Evolutionary conservation across 2,329 filamentous ascomycete genomes (phyloP).

Genomic region (Verticillium klebahnii): DNA sequence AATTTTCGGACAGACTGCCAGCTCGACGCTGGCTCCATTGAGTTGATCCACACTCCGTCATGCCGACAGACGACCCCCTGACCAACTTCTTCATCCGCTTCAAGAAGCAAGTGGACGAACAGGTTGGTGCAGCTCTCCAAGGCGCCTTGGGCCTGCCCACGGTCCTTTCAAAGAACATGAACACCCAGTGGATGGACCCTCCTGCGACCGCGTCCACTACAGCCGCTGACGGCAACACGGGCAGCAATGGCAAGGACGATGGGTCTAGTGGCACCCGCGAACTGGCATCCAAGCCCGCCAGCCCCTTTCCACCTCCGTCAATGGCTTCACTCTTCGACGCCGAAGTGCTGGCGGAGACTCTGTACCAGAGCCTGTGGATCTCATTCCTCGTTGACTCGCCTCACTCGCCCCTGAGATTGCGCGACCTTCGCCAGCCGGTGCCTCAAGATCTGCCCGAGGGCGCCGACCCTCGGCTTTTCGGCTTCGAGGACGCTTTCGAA

Average conservation of each 20-base stretch:
- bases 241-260: not conserved
- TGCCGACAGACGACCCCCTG: slow-evolving; percentile 9
- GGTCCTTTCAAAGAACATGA: slow-evolving; percentile 19
- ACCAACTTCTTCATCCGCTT: slow-evolving; percentile 34
- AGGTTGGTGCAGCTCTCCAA: slow-evolving; percentile 23
- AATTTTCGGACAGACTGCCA: too few relatives aligned
- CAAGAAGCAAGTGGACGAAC: slow-evolving; percentile 34
- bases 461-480: slow-evolving; percentile 34
- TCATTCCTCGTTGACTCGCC: slow-evolving; percentile 32
- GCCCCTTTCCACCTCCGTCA: slow-evolving; percentile 7
- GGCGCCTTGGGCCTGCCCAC: slow-evolving; percentile 19
- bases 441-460: slow-evolving; percentile 37
- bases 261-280: not conserved
- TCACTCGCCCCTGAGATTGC: slow-evolving; percentile 41
- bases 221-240: not conserved
- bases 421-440: slow-evolving; percentile 39
- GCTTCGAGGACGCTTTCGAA: slow-evolving; percentile 54
- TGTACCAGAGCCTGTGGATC: slow-evolving; percentile 19
- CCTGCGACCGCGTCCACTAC: not conserved
- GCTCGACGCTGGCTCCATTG: not conserved
- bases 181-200: slow-evolving; percentile 4
- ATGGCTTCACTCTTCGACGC: slow-evolving; percentile 8
- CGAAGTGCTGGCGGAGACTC: slow-evolving; percentile 11
- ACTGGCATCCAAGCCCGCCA: not conserved
- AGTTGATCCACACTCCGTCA: not conserved